A percentile compares a stretch with the other conserved stretches of the same genome.
phyloP scores from a whole-genome alignment of 192 early-diverging fungal genomes.

The Coemansia sp. region DNA sequence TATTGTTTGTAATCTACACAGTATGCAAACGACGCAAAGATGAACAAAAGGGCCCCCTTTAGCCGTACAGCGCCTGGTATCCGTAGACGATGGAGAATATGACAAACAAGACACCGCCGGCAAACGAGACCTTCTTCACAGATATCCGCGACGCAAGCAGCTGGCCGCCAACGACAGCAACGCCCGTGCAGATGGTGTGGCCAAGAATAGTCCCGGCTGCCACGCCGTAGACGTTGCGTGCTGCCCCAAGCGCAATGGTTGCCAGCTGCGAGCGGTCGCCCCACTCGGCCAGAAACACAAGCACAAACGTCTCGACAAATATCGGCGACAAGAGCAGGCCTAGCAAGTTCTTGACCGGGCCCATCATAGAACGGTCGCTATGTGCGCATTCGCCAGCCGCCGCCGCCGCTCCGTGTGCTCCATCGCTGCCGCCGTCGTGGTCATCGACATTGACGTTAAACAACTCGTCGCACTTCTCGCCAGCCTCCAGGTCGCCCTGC shows the following conservation, averaged over 20 bases:
- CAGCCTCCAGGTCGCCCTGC: conserved; percentile 62
- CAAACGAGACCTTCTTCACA: conserved; percentile 81
- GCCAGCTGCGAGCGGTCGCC: conserved; percentile 96
- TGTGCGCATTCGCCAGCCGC: conserved; percentile 21
- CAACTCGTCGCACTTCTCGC: conserved; percentile 34
- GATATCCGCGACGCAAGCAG: conserved; percentile 84
- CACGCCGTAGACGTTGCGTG: conserved; percentile 91
- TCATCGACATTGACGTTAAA: conserved; percentile 44
- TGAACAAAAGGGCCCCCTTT: too few relatives aligned
- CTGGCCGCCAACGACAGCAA: conserved; percentile 93
- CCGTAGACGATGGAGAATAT: conserved; percentile 77
- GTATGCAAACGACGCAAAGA: too few relatives aligned
- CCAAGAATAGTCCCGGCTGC: conserved; percentile 84
- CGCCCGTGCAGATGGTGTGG: conserved; percentile 87
- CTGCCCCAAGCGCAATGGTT: conserved; percentile 93
- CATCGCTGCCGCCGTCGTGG: conserved; percentile 13
- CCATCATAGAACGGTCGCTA: conserved; percentile 38
- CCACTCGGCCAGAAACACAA: conserved; percentile 99
- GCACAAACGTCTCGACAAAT: conserved; percentile 93
- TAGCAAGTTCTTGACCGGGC: conserved; percentile 68
- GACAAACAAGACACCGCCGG: conserved; percentile 86
- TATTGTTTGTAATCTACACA: too few relatives aligned
- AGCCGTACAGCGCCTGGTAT: conserved; percentile 53
- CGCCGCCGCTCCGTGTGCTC: not conserved
- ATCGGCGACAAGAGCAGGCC: conserved; percentile 84